Evolutionary conservation across 2,329 filamentous ascomycete species (phyloP), one percentile per base, ranked within the genome.

Genomic region (Ophidiomyces ophidiicola): DNA sequence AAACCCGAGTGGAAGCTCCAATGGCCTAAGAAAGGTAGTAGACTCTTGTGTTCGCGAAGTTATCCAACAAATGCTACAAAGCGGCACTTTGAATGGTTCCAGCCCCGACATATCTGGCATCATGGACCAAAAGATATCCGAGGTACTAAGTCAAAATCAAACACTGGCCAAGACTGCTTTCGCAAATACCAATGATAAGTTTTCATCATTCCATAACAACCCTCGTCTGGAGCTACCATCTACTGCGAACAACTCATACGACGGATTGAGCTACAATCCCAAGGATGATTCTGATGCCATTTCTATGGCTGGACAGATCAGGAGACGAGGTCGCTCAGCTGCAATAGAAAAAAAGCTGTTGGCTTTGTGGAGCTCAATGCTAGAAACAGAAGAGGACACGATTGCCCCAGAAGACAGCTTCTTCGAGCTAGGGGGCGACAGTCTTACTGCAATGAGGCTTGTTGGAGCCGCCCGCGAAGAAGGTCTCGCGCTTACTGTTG

Each of bases 401-500:
- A 53, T 63, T 21, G 52, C 54, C 24, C 51, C 51, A 21, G 54
- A 60, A 18, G 58, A 60, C 31, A 65, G 57, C 44, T 67, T 67
- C 52, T 63, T 63, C 48, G 56, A 59, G 23, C 37, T 63, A 12
- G 60, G 60, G 6, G 60, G 60, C 19, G 60, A 63, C 39, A 62
- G 59, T 44, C 61, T 63, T 36, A 56, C 53, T 15, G 60, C 60
- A 4, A 63, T 63, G 60, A 61, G 55, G 30, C 55, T 63, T 46
- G 60, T 60, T 14, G 57, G 58, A 33, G 58, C 56, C 20, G 60
- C 60, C 20, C 55, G 60, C 5, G 58, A 62, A 21, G 55, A 59
- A 15, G 60, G 60, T 10, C 39, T 64, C 36, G 52, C 53, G 18
- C 49, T 67, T 35, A 63, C 61, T 5, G 61, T 66, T 12, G 60